Conservation (phyloP, 2,329 filamentous ascomycete genomes). For the Drechslera avenae region DNA sequence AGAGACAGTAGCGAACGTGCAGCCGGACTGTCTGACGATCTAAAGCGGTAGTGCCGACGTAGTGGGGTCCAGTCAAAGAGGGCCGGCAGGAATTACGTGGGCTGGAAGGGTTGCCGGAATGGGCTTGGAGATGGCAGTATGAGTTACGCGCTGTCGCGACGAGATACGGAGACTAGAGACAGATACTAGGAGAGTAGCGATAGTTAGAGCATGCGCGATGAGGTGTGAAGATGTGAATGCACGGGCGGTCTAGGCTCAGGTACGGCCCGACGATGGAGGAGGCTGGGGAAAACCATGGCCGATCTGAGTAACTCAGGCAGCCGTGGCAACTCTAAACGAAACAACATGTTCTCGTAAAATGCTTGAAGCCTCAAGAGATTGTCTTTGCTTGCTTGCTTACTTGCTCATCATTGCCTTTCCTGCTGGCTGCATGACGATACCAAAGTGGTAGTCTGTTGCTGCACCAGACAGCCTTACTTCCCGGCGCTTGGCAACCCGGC, state of each 20-base stretch:
- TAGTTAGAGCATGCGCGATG: slow-evolving; percentile 15
- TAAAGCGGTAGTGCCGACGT: slow-evolving; percentile 33
- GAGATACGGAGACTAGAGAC: slow-evolving; percentile 9
- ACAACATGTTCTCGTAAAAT: not conserved
- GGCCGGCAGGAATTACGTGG: slow-evolving; percentile 4
- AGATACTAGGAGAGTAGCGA: slow-evolving; percentile 7
- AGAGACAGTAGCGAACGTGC: slow-evolving; percentile 18
- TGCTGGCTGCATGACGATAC: slow-evolving; percentile 19
- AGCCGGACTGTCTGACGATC: slow-evolving; percentile 21
- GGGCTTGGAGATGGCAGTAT: not conserved
- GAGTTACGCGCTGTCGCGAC: slow-evolving; percentile 8
- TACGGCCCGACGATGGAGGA: slow-evolving; percentile 26
- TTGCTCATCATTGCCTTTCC: slow-evolving; percentile 5
- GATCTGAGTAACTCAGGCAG: not conserved
- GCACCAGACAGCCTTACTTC: slow-evolving; percentile 9
- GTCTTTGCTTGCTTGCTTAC: too few species aligned
- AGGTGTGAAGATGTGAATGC: slow-evolving; percentile 24
- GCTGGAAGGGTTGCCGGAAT: not conserved
- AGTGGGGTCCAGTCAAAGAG: slow-evolving; percentile 27
- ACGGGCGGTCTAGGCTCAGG: slow-evolving; percentile 23
- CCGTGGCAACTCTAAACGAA: not conserved
- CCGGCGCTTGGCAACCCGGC: not conserved
- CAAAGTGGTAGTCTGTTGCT: slow-evolving; percentile 22
- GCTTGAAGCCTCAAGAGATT: not conserved
- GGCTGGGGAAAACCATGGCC: slow-evolving; percentile 29